Evolutionary conservation across 139 green algal species (phyloP).

Genomic region (Tetradesmus lagerheimii): DNA sequence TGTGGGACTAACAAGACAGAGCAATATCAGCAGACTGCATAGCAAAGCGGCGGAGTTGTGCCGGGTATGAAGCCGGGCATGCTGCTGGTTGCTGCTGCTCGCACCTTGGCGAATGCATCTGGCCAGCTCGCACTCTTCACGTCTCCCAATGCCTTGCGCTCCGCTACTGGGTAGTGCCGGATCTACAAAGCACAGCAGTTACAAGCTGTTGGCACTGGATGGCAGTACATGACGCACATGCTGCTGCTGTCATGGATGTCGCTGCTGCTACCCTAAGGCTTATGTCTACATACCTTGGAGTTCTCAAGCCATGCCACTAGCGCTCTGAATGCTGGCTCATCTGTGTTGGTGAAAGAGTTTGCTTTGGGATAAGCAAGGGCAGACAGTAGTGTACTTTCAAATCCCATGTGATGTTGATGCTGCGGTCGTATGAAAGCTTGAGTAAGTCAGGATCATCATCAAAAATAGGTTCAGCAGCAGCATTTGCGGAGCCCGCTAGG

Average conservation of each 20-base stretch:
- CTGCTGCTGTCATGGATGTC: not conserved
- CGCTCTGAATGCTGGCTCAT: not conserved
- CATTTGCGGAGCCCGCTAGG: not conserved
- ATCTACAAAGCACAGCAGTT: constrained; percentile 36
- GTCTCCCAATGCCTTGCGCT: constrained; percentile 36
- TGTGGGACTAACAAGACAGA: too few species aligned
- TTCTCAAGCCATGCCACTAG: constrained; percentile 32
- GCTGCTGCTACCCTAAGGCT: not conserved
- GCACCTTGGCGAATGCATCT: constrained; percentile 3
- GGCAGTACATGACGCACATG: not conserved
- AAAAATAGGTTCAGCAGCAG: too few species aligned
- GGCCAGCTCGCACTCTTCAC: not conserved
- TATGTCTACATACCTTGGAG: not conserved
- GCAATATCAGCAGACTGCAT: too few species aligned
- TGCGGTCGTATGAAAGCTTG: not conserved
- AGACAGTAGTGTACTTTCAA: not conserved
- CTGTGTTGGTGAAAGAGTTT: not conserved
- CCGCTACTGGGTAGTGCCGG: constrained; percentile 52
- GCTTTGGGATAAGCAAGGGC: constrained; percentile 21
- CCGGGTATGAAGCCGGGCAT: not conserved
- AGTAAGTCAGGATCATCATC: too few species aligned
- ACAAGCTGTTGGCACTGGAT: not conserved
- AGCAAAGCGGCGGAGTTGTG: too few species aligned
- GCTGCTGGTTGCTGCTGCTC: not conserved
- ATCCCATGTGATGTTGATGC: not conserved